Base-by-base conservation (phyloP, 148 eudicot species). In the Nepenthes mirabilis region DNA sequence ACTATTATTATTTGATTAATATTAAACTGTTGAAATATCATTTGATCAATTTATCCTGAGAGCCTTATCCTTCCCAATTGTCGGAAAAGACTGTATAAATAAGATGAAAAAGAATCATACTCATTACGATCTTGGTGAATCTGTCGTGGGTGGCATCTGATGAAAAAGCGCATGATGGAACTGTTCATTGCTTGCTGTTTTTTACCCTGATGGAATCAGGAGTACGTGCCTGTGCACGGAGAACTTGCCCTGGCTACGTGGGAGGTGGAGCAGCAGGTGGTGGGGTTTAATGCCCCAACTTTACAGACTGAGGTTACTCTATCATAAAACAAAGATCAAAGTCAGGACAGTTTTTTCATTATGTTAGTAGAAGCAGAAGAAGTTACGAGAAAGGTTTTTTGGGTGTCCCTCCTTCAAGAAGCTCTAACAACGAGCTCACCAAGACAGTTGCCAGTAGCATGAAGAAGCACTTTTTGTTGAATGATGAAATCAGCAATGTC, bases 151-250 rank as follows among this genome's bases (percentile, higher is more conserved):
- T 3, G 4, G n/a, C 12, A 3, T 52, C 55, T 14, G 55, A 14
- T 3, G 55, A 52, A 5, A 52, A 52, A 5, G 32, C 5, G n/a
- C n/a, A 52, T 64, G 32, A 23, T 52, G 6, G 32, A 3, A 14
- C 4, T 5, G 32, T 8, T 40, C 23, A 23, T 4, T 40, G 45
- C 8, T 40, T 8, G 8, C 11, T 32, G 2, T 55, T 55, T 55
- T 55, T n/a, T 23, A 23, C 23, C 23, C 23, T 55, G 33, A 1
- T 4, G 43, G 2, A 1, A 54, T 6, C 45, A 79, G 83, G 78
- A 73, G 34, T 80, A 69, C 69, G 78, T 60, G 75, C 75, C 83
- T 37, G 77, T 73, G 76, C 69, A 70, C 37, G 78, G 70, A 61
- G 65, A 62, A 47, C 71, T 76, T 9, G 75, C 73, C 36, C 70